Percentiles rank a stretch among this genome's conserved stretches.
Evolutionary conservation across 2,329 filamentous ascomycete species (phyloP).

Genomic region (Sclerotinia borealis): DNA sequence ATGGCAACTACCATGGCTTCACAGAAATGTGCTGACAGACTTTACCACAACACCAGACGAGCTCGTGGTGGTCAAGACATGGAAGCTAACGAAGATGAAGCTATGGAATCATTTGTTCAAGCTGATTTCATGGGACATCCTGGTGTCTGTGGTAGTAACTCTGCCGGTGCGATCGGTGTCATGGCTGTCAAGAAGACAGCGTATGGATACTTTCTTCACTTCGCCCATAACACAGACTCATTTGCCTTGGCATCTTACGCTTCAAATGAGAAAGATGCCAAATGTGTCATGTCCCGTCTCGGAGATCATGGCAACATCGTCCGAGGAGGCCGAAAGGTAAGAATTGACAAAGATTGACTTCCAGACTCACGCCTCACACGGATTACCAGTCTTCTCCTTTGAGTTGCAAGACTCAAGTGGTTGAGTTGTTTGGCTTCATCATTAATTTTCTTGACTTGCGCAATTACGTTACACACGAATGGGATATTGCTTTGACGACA

Average conservation of each 20-base stretch:
- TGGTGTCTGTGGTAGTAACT: conserved; percentile 72
- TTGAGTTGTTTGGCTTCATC: not conserved
- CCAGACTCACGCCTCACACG: not conserved
- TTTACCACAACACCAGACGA: conserved; percentile 66
- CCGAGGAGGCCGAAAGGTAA: conserved; percentile 31
- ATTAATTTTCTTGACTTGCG: not conserved
- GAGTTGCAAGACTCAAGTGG: not conserved
- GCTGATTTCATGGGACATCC: conserved; percentile 93
- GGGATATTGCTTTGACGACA: not conserved
- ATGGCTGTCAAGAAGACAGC: conserved; percentile 81
- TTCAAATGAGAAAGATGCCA: conserved; percentile 65
- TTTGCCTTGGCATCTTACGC: conserved; percentile 86
- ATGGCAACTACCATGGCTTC: conserved; percentile 96
- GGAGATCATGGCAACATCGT: conserved; percentile 29
- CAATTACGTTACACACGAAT: not conserved
- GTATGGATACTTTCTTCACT: conserved; percentile 76
- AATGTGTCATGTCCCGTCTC: conserved; percentile 79
- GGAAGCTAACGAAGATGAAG: conserved; percentile 68
- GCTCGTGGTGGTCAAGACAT: conserved; percentile 55
- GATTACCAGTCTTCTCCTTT: not conserved
- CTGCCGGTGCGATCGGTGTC: conserved; percentile 82
- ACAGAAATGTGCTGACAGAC: conserved; percentile 74
- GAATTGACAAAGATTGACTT: conserved; percentile 21
- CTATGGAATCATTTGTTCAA: conserved; percentile 69
- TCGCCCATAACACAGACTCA: conserved; percentile 91